phyloP scores from a whole-genome alignment of 345 rosid genomes.

The Laguncularia racemosa region DNA sequence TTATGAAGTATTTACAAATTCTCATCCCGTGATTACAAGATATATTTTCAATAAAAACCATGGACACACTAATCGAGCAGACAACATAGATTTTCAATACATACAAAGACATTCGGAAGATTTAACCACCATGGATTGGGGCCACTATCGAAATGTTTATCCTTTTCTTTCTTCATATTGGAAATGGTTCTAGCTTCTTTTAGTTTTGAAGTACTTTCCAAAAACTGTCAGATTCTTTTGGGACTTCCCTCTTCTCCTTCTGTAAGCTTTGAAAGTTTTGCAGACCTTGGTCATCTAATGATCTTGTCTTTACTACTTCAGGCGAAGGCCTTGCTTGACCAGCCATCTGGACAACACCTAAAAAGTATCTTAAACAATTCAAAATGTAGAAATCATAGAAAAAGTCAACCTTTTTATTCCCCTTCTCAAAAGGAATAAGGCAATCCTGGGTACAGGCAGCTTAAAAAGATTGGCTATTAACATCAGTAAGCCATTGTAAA shows the following conservation, averaged over 20 bases:
- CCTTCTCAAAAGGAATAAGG: no score
- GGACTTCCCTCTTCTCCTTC: slow-evolving; percentile 16
- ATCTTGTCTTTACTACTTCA: slow-evolving; percentile 21
- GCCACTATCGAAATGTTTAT: slow-evolving; percentile 15
- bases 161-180: slow-evolving; percentile 6
- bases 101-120: slow-evolving; percentile 64
- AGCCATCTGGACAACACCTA: slow-evolving; percentile 39
- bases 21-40: no score
- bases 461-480: no score
- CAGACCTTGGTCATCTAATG: slow-evolving; percentile 8
- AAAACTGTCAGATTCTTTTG: not conserved
- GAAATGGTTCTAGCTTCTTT: slow-evolving; percentile 18
- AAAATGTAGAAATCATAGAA: not conserved
- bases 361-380: slow-evolving; percentile 13
- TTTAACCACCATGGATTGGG: slow-evolving; percentile 62
- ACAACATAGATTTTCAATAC: slow-evolving; percentile 9
- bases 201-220: slow-evolving; percentile 13
- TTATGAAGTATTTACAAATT: no score
- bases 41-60: not conserved
- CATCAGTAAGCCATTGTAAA: not conserved
- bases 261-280: slow-evolving; percentile 10
- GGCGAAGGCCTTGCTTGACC: slow-evolving; percentile 15
- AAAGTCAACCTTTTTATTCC: no score
- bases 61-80: not conserved
- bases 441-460: no score